Evolutionary conservation across 2,329 filamentous ascomycete species (phyloP), one percentile per base, ranked within the genome.

Genomic region (Calonectria multiphialidica): DNA sequence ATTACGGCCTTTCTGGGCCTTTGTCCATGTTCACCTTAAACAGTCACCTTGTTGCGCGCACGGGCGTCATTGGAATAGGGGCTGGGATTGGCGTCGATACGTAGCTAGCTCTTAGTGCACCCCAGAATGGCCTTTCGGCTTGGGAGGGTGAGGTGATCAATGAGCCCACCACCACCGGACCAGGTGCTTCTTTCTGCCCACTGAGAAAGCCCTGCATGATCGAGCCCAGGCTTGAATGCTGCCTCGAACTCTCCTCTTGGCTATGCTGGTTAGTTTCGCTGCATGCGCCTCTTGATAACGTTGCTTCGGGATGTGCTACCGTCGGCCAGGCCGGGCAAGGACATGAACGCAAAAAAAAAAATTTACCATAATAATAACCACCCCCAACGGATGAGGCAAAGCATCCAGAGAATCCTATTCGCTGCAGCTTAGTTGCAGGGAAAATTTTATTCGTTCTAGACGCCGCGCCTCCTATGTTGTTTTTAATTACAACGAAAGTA

Each of bases 61-160:
- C 72, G 63, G 72, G 67, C 75, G 67, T 73, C 61, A 40, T 66
- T 37, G 66, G 59, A 75, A 79, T 77, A 79, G 75, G 77, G 77
- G 77, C 62, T 74, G 61, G 55, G 72, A 25, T 33, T 55, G 18
- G 64, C 12, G 1, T 7, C 9, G 30, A 50, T 35, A 65, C 61
- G 42, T 55, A 66, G 25, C 55, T 59, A 70, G 64, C 57, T 47
- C 68, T 59, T 59, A 59, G 53, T 71, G 62, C 44, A 74, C 71
- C 47, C 50, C 18, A 73, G 66, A 49, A 47, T 70, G 37, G 49
- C 65, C 68, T 75, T 68, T 63, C 45, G 63, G 61, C 37, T 70
- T 68, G 53, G 71, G 76, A 68, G 71, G 76, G 77, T 79, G 77
- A 79, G 75, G 72, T 76, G 77, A 79, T 79, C 69, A 55, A 50